Conservation (phyloP, 768 basidiomycete species). For the Agrocybe chaxingu region DNA sequence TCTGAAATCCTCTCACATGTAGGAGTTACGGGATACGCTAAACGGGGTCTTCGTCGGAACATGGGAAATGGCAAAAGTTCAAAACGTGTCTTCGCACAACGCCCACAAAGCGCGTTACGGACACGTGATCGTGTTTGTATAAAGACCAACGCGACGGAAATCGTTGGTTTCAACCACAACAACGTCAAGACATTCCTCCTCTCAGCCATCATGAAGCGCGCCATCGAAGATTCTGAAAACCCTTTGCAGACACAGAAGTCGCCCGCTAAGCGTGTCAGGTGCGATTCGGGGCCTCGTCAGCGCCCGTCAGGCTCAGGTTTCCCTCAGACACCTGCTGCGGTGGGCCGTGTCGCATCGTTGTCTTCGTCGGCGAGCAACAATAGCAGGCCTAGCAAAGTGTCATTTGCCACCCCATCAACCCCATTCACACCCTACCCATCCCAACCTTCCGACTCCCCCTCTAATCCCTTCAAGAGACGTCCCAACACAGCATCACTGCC, state of each 20-base stretch:
- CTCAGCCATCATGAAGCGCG: slow-evolving; percentile 9
- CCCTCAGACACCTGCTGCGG: slow-evolving; percentile 3
- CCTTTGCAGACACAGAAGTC: not conserved
- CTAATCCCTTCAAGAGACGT: slow-evolving; percentile 56
- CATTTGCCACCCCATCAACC: slow-evolving; percentile 15
- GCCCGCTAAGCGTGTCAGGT: slow-evolving; percentile 5
- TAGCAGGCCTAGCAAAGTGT: not conserved
- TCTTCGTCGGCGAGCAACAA: slow-evolving; percentile 5
- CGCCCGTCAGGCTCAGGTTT: not conserved
- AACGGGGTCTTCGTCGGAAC: not conserved
- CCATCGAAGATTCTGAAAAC: slow-evolving; percentile 1
- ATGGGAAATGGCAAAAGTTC: too few species aligned
- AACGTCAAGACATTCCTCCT: not conserved
- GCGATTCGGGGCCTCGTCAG: not conserved
- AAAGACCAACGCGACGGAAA: not conserved
- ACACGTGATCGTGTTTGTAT: slow-evolving; percentile 13
- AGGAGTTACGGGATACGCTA: too few species aligned
- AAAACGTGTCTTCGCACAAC: not conserved
- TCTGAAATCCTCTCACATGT: too few species aligned
- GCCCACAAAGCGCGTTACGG: not conserved
- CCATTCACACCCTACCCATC: slow-evolving; percentile 42
- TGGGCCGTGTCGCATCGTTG: not conserved
- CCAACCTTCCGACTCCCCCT: slow-evolving; percentile 62
- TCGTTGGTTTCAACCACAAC: not conserved
- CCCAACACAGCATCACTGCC: slow-evolving; percentile 34